Evolutionary conservation across 805 yeast species (phyloP), one percentile per base, ranked within the genome.

Genomic region (Lachancea waltii): DNA sequence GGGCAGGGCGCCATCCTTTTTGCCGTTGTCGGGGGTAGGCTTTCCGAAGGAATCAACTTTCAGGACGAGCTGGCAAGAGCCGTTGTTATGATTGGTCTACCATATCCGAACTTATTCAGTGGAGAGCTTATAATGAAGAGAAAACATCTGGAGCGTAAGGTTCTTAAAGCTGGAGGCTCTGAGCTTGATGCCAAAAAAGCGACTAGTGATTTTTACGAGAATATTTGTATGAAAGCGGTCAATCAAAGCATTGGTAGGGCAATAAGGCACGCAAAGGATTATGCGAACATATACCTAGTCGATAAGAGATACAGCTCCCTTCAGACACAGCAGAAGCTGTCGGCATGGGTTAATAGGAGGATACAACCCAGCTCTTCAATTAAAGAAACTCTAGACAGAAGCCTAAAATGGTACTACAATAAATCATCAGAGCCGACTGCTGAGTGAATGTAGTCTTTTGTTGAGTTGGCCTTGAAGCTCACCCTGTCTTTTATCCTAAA

Each of bases 191-290:
- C 89, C 0, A 54, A 54, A 23, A 60, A 51, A 6, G 73, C 70
- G 3, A 65, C 80, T 1, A 63, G 67, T 19, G 72, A 71, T 22
- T 85, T 76, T 50, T 81, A 84, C 50, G 95, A 87, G 48, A 85
- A 84, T 50, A 65, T 85, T 5, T 87, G 95, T 53, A 82, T 90
- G 92, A 75, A 87, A 36, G 83, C 95, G 0, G 86, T 89, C 1
- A 89, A 89, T 54, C 97, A 89, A 58, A 79, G 95, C 61, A 80
- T 90, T 9, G 97, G 97, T 0, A 70, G 97, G 46, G 85, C 96
- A 5, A 89, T 89, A 27, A 67, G 97, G 43, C 95, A 89, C 56
- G 72, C 71, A 18, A 70, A 72, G 29, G 97, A 90, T 59, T 87
- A 83, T 54, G 80, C 97, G 0, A 71, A 75, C 11, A 81, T 90